phyloP scores from a whole-genome alignment of 345 rosid species.

The Lepidium sativum region DNA sequence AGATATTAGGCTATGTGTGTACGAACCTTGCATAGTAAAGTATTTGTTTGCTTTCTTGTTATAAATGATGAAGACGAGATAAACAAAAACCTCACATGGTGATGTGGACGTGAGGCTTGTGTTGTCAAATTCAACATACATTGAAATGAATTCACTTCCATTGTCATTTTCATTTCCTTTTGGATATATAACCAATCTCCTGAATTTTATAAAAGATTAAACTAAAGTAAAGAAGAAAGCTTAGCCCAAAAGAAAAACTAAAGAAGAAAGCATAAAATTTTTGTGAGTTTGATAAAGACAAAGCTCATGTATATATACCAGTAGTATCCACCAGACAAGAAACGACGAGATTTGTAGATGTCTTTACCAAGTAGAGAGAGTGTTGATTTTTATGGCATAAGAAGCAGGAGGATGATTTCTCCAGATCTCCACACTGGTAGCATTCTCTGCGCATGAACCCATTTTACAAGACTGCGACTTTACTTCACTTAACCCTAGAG shows the following conservation, averaged over 20 bases:
- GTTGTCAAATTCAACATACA: constrained; percentile 1
- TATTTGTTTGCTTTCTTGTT: constrained; percentile 4
- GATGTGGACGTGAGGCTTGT: not conserved
- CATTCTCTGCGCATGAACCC: not conserved
- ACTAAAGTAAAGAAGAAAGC: not conserved
- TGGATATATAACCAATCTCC: constrained; percentile 1
- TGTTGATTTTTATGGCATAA: not conserved
- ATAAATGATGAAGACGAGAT: not conserved
- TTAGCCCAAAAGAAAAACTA: not conserved
- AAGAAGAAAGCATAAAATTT: not conserved
- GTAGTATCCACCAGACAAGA: not conserved
- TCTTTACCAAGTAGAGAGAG: not conserved
- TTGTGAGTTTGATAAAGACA: too few species aligned
- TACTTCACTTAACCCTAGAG: not conserved
- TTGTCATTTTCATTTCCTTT: not conserved
- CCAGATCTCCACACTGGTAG: not conserved
- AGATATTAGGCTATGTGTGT: not conserved
- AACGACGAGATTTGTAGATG: not conserved
- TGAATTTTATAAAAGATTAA: not conserved
- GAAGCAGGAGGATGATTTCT: not conserved
- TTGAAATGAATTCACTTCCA: not conserved
- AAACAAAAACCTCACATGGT: not conserved
- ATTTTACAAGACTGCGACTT: not conserved
- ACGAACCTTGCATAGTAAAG: not conserved
- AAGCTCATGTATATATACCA: not conserved